phyloP scores from a whole-genome alignment of 805 yeast species.

The Lipomyces mesembrius region DNA sequence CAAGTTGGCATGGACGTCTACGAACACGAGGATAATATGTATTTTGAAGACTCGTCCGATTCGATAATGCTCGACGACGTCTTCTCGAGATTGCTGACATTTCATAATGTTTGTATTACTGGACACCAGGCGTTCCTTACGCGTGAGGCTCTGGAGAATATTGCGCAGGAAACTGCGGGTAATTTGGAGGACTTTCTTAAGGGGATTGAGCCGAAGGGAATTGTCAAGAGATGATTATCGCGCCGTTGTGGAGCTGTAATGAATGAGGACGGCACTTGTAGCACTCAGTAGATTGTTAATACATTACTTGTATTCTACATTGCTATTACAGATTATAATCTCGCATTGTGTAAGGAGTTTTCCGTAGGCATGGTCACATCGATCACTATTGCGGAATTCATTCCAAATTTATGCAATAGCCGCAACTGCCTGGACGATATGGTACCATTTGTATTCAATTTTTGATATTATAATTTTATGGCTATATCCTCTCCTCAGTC shows the following conservation, averaged over 20 bases:
- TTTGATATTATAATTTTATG: no score
- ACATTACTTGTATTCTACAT: conserved; percentile 32
- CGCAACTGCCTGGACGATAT: no score
- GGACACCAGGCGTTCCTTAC: conserved; percentile 44
- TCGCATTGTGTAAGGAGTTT: no score
- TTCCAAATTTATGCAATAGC: no score
- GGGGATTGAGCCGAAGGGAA: conserved; percentile 21
- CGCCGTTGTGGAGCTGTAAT: background rate
- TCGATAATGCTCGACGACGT: conserved; percentile 41
- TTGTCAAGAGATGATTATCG: conserved; percentile 13
- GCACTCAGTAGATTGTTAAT: background rate
- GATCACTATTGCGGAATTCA: no score
- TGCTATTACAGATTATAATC: no score
- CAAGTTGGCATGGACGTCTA: conserved; percentile 58
- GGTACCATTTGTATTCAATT: no score
- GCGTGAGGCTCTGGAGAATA: conserved; percentile 39
- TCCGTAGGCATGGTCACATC: no score
- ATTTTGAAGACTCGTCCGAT: conserved; percentile 40
- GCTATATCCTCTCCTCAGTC: no score
- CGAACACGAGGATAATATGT: conserved; percentile 49
- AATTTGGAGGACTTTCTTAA: conserved; percentile 28
- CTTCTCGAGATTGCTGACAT: conserved; percentile 40
- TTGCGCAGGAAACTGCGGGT: conserved; percentile 37
- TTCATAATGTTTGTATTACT: conserved; percentile 43
- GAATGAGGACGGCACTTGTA: no score